Evolutionary conservation across 2,329 filamentous ascomycete genomes (phyloP).

Genomic region (Neoarthrinium moseri): DNA sequence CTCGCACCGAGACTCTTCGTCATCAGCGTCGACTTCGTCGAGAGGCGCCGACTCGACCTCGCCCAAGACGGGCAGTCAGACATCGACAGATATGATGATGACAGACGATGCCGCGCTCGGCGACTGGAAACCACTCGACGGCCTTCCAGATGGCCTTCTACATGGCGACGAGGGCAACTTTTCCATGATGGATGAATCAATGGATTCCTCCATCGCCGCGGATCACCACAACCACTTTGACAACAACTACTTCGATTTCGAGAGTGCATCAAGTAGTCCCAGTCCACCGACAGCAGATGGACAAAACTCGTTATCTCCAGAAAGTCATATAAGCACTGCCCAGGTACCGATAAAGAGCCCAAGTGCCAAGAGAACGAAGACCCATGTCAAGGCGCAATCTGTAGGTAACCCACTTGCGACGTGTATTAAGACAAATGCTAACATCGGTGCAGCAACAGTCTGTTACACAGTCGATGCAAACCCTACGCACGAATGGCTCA

Average conservation of each 20-base stretch:
- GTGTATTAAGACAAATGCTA: conserved; percentile 20
- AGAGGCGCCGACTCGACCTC: conserved; percentile 24
- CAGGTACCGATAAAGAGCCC: conserved; percentile 16
- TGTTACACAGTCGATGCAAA: conserved; percentile 49
- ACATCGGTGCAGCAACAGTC: conserved; percentile 46
- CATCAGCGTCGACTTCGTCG: conserved; percentile 28
- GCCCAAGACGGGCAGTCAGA: conserved; percentile 22
- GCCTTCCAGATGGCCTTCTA: neutral
- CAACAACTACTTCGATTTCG: conserved; percentile 55
- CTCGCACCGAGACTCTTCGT: conserved; percentile 29
- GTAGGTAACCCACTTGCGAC: conserved; percentile 18
- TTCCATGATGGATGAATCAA: conserved; percentile 17
- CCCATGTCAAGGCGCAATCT: conserved; percentile 23
- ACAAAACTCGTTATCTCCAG: conserved; percentile 13
- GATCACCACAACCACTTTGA: conserved; percentile 25
- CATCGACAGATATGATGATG: conserved; percentile 25
- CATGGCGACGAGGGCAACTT: conserved; percentile 16
- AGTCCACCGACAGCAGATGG: conserved; percentile 28
- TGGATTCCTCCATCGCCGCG: conserved; percentile 20
- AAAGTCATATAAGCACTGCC: conserved; percentile 12
- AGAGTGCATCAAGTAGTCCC: conserved; percentile 58
- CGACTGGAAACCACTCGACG: conserved; percentile 9
- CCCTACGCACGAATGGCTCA: conserved; percentile 43
- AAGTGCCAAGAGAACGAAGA: conserved; percentile 24
- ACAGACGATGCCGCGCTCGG: conserved; percentile 16